Evolutionary conservation across 192 early-diverging fungal species (phyloP).

Genomic region (Backusella circina): DNA sequence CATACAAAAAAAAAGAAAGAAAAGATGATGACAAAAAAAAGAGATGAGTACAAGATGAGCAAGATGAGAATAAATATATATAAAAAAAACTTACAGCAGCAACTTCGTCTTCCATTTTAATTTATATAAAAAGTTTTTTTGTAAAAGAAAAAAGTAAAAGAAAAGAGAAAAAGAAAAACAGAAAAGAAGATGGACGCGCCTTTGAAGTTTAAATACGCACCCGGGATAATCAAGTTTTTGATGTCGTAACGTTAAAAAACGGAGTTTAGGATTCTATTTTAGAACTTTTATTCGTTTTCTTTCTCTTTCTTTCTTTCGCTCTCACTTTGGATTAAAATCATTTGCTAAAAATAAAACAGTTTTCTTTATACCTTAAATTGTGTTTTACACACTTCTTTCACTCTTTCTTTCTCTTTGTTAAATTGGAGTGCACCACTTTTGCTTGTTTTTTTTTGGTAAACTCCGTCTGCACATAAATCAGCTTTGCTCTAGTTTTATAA

Average conservation of each 20-base stretch:
- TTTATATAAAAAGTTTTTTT: conserved; percentile 2
- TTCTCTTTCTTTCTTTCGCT: not conserved
- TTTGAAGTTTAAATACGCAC: not conserved
- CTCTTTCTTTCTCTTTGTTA: not conserved
- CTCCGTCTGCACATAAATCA: no score
- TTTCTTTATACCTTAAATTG: not conserved
- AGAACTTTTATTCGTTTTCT: not conserved
- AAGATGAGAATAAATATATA: not conserved
- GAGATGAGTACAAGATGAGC: not conserved
- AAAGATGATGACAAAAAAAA: conserved; percentile 41
- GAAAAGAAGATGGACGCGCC: not conserved
- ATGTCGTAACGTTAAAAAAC: not conserved
- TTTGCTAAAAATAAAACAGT: not conserved
- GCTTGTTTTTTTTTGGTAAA: not conserved
- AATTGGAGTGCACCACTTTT: not conserved
- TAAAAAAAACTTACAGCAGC: conserved; percentile 67
- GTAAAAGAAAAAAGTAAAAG: not conserved
- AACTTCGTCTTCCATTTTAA: conserved; percentile 76
- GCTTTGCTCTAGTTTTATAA: no score
- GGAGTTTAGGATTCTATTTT: not conserved
- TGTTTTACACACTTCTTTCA: not conserved
- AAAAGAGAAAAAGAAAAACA: conserved; percentile 2
- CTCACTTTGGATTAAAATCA: not conserved
- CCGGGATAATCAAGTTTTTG: not conserved
- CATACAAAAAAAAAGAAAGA: conserved; percentile 9